A percentile compares a stretch with the other conserved stretches of the same genome.
These are phyloP conservation scores for Cutaneotrichosporon mucoides DNA, from an alignment of 1,284 basidiomycete genomes.

Conservation along the genomic window DNA sequence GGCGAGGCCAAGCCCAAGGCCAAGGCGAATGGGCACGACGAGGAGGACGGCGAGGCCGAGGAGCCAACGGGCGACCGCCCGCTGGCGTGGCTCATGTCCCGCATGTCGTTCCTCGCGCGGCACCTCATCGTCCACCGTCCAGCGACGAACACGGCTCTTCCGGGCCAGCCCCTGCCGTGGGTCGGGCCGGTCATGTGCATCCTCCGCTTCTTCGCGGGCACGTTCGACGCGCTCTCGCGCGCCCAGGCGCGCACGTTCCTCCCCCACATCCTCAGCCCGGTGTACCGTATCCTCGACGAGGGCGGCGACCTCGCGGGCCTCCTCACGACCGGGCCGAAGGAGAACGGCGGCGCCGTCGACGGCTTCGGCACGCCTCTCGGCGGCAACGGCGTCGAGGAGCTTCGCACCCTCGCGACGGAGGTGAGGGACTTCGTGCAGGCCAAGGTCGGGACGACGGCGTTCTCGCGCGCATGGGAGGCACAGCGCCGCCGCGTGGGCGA, in stretches of 20 bases:
- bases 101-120: constrained; percentile 78
- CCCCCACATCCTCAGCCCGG: constrained; percentile 76
- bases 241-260: constrained; percentile 63
- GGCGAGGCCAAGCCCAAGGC: constrained; percentile 36
- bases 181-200: constrained; percentile 71
- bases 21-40: constrained; percentile 36
- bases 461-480: constrained; percentile 70
- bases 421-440: constrained; percentile 80
- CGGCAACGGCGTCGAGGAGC: constrained; percentile 56
- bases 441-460: constrained; percentile 78
- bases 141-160: constrained; percentile 31
- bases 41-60: constrained; percentile 38
- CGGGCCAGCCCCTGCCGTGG: constrained; percentile 61
- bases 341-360: not conserved
- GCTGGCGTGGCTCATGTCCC: constrained; percentile 88
- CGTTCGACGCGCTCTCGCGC: constrained; percentile 66
- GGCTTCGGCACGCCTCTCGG: too few relatives aligned
- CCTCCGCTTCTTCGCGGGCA: constrained; percentile 91
- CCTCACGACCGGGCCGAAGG: constrained; percentile 45
- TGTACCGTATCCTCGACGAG: constrained; percentile 83
- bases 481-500: constrained; percentile 68
- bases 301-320: constrained; percentile 61
- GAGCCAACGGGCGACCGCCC: constrained; percentile 53
- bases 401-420: constrained; percentile 77
- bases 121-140: constrained; percentile 51